phyloP scores from a whole-genome alignment of 2,329 filamentous ascomycete species.

The Sporothrix globosa region DNA sequence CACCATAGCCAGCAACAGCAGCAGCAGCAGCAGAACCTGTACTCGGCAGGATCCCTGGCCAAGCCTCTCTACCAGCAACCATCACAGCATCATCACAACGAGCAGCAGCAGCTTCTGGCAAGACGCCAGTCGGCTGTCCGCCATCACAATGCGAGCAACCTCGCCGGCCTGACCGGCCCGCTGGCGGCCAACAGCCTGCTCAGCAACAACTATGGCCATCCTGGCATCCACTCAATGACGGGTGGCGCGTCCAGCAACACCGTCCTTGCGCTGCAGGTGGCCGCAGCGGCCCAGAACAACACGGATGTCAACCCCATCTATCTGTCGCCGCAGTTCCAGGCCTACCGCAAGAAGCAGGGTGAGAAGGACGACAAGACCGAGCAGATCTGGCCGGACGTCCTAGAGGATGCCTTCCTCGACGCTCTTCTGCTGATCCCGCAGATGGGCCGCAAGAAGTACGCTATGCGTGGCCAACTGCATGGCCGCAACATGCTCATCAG shows the following conservation, averaged over 20 bases:
- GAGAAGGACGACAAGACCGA: slow-evolving; percentile 66
- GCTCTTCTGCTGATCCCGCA: slow-evolving; percentile 67
- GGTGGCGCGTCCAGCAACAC: slow-evolving; percentile 14
- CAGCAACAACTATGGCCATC: slow-evolving; percentile 26
- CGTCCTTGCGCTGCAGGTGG: slow-evolving; percentile 10
- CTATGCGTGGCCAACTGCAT: slow-evolving; percentile 64
- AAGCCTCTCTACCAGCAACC: slow-evolving; percentile 37
- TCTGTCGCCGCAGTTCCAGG: slow-evolving; percentile 64
- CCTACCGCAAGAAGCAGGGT: slow-evolving; percentile 67
- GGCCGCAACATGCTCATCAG: slow-evolving; percentile 72
- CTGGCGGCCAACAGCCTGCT: slow-evolving; percentile 27
- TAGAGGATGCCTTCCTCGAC: slow-evolving; percentile 70
- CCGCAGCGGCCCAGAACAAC: slow-evolving; percentile 26
- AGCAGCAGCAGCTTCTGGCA: slow-evolving; percentile 31
- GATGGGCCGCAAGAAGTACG: slow-evolving; percentile 69
- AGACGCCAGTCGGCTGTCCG: slow-evolving; percentile 28
- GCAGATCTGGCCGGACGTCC: slow-evolving; percentile 63
- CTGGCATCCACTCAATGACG: slow-evolving; percentile 12
- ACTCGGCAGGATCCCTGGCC: slow-evolving; percentile 28
- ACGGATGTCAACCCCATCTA: slow-evolving; percentile 60
- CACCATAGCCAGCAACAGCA: slow-evolving; percentile 31
- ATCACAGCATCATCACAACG: slow-evolving; percentile 39
- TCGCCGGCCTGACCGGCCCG: slow-evolving; percentile 28
- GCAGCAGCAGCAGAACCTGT: slow-evolving; percentile 30
- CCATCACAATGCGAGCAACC: slow-evolving; percentile 28